phyloP scores from a whole-genome alignment of 2,329 filamentous ascomycete genomes.

The Alternaria viburni region DNA sequence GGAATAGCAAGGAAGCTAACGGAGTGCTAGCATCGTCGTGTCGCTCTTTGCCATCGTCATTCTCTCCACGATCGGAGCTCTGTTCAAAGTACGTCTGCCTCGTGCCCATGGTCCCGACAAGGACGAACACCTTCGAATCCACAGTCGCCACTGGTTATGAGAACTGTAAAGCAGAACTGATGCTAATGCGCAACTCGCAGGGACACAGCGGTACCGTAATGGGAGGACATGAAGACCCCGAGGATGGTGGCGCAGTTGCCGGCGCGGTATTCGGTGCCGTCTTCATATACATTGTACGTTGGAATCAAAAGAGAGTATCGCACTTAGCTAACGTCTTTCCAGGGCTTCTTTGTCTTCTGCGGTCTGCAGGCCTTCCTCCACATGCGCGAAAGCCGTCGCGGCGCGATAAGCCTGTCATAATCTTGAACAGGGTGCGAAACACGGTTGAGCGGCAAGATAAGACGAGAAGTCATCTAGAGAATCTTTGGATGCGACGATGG shows the following conservation, averaged over 20 bases:
- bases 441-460: background rate
- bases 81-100: constrained; percentile 69
- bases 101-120: background rate
- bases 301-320: background rate
- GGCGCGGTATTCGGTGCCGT: constrained; percentile 87
- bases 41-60: constrained; percentile 70
- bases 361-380: constrained; percentile 88
- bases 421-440: background rate
- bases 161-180: background rate
- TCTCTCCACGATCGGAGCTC: constrained; percentile 68
- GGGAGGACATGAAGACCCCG: constrained; percentile 72
- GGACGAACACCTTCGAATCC: background rate
- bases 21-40: constrained; percentile 68
- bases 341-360: constrained; percentile 90
- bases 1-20: constrained; percentile 19
- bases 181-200: constrained; percentile 44
- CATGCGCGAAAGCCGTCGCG: constrained; percentile 79
- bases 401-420: constrained; percentile 77
- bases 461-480: background rate
- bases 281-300: constrained; percentile 84
- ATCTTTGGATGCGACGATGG: background rate
- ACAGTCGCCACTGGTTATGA: background rate
- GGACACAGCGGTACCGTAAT: constrained; percentile 81
- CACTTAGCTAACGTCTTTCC: constrained; percentile 5
- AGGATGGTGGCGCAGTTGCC: constrained; percentile 78